A percentile compares a stretch with the other conserved stretches of the same genome.
Evolutionary conservation across 176 grass and related monocot species (phyloP).

Genomic region (Hordeum marinum): DNA sequence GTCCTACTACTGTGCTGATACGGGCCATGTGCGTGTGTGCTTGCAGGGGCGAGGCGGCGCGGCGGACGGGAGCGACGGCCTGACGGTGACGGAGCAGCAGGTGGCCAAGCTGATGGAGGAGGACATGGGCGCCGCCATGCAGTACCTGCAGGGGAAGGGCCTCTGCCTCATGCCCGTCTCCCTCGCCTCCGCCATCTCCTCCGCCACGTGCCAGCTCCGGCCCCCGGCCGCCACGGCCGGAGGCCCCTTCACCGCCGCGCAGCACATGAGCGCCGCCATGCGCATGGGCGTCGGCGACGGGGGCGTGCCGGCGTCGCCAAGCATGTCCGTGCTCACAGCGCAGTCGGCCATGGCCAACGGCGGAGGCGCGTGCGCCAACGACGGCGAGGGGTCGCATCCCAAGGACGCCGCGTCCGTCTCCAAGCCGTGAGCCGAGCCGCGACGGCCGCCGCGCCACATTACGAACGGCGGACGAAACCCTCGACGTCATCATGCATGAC

Average conservation of each 20-base stretch:
- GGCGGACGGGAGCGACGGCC: slow-evolving; percentile 38
- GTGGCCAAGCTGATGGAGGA: slow-evolving; percentile 98
- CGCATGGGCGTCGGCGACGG: slow-evolving; percentile 21
- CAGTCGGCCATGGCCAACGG: slow-evolving; percentile 50
- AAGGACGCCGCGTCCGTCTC: slow-evolving; percentile 47
- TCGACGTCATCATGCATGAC: background rate
- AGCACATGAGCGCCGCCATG: slow-evolving; percentile 23
- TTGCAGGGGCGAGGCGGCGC: slow-evolving; percentile 35
- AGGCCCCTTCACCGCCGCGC: background rate
- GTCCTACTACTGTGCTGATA: background rate
- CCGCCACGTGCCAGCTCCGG: slow-evolving; percentile 54
- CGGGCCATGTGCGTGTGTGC: background rate
- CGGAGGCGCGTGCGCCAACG: background rate
- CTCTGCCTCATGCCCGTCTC: slow-evolving; percentile 98
- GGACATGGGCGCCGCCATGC: slow-evolving; percentile 97
- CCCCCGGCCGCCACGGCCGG: background rate
- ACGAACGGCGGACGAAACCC: background rate
- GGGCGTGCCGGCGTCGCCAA: slow-evolving; percentile 31
- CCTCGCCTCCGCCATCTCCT: slow-evolving; percentile 89
- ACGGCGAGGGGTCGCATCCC: slow-evolving; percentile 17
- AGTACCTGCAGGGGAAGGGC: slow-evolving; percentile 97
- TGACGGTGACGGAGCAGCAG: slow-evolving; percentile 93
- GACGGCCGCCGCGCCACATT: background rate
- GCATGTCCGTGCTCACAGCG: slow-evolving; percentile 52
- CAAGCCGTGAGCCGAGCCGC: slow-evolving; percentile 21